phyloP scores from a whole-genome alignment of 2,329 filamentous ascomycete species.

The Trichophaea hybrida region DNA sequence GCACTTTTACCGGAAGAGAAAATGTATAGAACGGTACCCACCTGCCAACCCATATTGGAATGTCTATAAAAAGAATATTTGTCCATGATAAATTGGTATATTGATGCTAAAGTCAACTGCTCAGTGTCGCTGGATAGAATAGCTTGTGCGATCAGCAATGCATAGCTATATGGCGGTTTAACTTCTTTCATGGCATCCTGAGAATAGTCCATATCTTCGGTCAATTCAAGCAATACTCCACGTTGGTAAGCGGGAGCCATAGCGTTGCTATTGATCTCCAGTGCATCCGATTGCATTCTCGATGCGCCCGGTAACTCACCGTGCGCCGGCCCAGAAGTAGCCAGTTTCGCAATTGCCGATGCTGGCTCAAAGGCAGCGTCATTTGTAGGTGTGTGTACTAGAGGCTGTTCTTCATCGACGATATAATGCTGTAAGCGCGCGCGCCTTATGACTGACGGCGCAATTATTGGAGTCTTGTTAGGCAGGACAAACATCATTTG shows the following conservation, averaged over 20 bases:
- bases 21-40: conserved; percentile 33
- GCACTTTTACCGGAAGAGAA: too few species aligned
- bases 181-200: conserved; percentile 74
- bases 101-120: conserved; percentile 79
- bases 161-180: conserved; percentile 93
- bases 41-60: conserved; percentile 81
- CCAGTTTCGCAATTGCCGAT: not conserved
- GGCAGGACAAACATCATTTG: conserved; percentile 99
- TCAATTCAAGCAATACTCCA: conserved; percentile 39
- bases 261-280: conserved; percentile 25
- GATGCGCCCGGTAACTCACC: not conserved
- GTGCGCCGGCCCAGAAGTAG: not conserved
- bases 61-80: conserved; percentile 89
- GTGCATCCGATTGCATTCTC: conserved; percentile 1
- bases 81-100: conserved; percentile 83
- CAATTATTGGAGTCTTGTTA: conserved; percentile 36
- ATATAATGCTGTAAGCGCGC: conserved; percentile 15
- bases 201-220: conserved; percentile 57
- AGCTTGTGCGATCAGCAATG: conserved; percentile 90
- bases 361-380: not conserved
- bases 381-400: not conserved
- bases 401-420: conserved; percentile 17
- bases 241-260: conserved; percentile 37
- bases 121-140: conserved; percentile 77
- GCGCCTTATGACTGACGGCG: conserved; percentile 23